Percentiles rank a stretch among this genome's conserved stretches.
Conservation (phyloP, 352 stramenopile species). For the Globisporangium recalcitrans region DNA sequence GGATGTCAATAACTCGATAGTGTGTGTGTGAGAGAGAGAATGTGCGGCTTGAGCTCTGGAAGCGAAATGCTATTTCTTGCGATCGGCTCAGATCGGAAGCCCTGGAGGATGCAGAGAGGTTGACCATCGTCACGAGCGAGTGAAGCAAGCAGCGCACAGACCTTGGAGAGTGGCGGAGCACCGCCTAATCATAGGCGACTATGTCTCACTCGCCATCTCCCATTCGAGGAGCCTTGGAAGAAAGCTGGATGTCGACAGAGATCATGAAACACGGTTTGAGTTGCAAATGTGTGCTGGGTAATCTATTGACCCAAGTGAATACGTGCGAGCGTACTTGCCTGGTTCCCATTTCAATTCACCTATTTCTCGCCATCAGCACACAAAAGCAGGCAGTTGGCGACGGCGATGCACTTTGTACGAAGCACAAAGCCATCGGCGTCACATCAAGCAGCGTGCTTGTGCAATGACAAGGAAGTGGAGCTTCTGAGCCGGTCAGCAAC, state of each 20-base stretch:
- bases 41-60: background rate
- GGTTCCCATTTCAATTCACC: background rate
- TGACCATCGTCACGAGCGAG: background rate
- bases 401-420: background rate
- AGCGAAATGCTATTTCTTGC: background rate
- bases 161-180: too few relatives aligned
- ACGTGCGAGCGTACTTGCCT: background rate
- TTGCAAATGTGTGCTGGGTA: background rate
- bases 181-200: background rate
- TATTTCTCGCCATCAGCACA: background rate
- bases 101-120: background rate
- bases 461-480: background rate
- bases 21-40: background rate
- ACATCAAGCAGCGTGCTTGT: constrained; percentile 7
- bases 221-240: too few relatives aligned
- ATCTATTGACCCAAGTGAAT: constrained; percentile 2
- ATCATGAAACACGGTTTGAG: constrained; percentile 2
- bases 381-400: constrained; percentile 1
- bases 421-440: background rate
- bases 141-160: background rate
- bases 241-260: too few relatives aligned
- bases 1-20: background rate
- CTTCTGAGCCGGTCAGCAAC: background rate
- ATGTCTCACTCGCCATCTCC: background rate
- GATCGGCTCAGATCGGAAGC: background rate